phyloP scores from a whole-genome alignment of 23 red algal species.

The Cyanidiococcus yangmingshanensis region DNA sequence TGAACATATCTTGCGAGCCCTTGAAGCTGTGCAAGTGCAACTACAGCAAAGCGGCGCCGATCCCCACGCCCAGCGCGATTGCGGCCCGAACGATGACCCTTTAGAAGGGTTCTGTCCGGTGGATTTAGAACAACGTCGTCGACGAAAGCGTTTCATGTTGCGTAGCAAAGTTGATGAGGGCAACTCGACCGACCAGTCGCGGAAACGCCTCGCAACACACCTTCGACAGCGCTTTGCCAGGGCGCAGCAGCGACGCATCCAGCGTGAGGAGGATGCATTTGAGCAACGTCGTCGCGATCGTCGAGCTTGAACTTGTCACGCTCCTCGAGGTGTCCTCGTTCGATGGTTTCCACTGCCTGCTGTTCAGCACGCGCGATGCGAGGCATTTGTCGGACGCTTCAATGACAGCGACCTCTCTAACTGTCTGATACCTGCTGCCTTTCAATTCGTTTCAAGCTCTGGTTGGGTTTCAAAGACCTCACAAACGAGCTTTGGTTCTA shows the following conservation, averaged over 20 bases:
- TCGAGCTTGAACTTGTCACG: background rate
- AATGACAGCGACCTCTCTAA: too few relatives aligned
- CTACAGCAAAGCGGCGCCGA: background rate
- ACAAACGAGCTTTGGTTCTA: constrained; percentile 24
- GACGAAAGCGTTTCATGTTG: background rate
- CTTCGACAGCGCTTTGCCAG: background rate
- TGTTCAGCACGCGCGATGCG: too few relatives aligned
- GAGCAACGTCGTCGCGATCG: background rate
- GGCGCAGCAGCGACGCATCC: background rate
- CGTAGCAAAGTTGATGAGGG: background rate
- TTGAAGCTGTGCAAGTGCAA: background rate
- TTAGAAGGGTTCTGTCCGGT: background rate
- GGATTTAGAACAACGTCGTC: background rate
- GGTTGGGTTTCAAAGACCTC: background rate
- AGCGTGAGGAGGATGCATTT: background rate
- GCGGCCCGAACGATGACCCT: background rate
- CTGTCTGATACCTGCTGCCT: too few relatives aligned
- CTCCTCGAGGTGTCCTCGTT: too few relatives aligned
- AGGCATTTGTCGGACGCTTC: too few relatives aligned
- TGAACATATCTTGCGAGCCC: background rate
- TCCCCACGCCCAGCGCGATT: background rate
- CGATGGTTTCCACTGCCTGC: too few relatives aligned
- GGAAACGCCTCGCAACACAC: background rate
- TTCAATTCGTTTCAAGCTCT: background rate
- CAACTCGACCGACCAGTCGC: background rate